Percentiles rank a stretch among this genome's conserved stretches.
phyloP scores from a whole-genome alignment of 345 rosid genomes.

The Pelargonium nanum region DNA sequence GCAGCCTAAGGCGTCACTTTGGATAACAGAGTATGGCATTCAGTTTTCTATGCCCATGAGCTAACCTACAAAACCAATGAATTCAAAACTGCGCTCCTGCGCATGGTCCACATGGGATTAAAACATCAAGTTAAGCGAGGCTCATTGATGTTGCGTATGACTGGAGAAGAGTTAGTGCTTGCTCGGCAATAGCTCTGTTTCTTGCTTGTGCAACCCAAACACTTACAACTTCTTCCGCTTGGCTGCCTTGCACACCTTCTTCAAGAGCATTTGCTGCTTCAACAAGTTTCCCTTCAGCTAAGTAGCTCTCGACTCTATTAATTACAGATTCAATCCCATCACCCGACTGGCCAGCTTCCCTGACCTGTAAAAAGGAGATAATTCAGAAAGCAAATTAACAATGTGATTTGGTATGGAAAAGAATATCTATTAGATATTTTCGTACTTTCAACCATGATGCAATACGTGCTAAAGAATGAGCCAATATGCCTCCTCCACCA shows the following conservation, averaged over 20 bases:
- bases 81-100: no score
- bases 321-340: conserved; percentile 70
- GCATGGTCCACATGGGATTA: background rate
- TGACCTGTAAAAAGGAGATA: conserved; percentile 31
- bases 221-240: conserved; percentile 55
- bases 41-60: no score
- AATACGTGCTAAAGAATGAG: conserved; percentile 64
- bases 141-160: conserved; percentile 76
- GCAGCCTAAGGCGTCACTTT: background rate
- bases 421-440: background rate
- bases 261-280: conserved; percentile 85
- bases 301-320: conserved; percentile 53
- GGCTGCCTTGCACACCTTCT: conserved; percentile 82
- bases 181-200: conserved; percentile 85
- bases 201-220: conserved; percentile 69
- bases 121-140: conserved; percentile 32
- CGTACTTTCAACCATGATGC: conserved; percentile 87
- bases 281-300: conserved; percentile 73
- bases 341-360: conserved; percentile 49
- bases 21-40: no score
- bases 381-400: background rate
- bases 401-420: background rate
- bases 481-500: conserved; percentile 78
- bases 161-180: conserved; percentile 69
- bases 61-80: no score